Conservation (phyloP, 495 filamentous ascomycete genomes). For the Hyaloscypha bicolor region DNA sequence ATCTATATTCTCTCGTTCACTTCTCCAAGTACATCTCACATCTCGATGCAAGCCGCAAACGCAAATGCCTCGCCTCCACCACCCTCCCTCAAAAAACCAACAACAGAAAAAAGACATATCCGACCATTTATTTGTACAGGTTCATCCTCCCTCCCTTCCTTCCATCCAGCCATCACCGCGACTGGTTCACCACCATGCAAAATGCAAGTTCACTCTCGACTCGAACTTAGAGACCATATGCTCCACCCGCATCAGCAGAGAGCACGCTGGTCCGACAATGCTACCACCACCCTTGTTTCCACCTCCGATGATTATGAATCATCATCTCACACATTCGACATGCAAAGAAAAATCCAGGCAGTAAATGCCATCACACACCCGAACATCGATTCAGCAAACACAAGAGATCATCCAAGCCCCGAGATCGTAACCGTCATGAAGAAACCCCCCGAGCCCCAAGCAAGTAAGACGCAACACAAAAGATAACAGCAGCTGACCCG, state of each 20-base stretch:
- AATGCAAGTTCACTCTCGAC: background rate
- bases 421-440: conserved; percentile 29
- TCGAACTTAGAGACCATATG: background rate
- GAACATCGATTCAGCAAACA: background rate
- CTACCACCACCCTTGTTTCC: background rate
- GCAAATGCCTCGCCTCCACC: background rate
- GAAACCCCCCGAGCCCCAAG: background rate
- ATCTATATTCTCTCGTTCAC: conserved; percentile 17
- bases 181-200: background rate
- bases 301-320: background rate
- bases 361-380: background rate
- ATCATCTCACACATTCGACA: conserved; percentile 3
- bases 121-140: conserved; percentile 16
- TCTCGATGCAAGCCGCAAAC: background rate
- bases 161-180: background rate
- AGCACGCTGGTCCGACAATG: conserved; percentile 13
- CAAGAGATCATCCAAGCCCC: conserved; percentile 4
- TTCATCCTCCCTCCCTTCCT: background rate
- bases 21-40: background rate
- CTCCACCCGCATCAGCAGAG: conserved; percentile 13
- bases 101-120: background rate
- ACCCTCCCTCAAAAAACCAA: background rate
- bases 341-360: background rate
- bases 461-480: conserved; percentile 5
- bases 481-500: conserved; percentile 9